phyloP scores from a whole-genome alignment of 169 alveolate species.

The Eimeria maxima region DNA sequence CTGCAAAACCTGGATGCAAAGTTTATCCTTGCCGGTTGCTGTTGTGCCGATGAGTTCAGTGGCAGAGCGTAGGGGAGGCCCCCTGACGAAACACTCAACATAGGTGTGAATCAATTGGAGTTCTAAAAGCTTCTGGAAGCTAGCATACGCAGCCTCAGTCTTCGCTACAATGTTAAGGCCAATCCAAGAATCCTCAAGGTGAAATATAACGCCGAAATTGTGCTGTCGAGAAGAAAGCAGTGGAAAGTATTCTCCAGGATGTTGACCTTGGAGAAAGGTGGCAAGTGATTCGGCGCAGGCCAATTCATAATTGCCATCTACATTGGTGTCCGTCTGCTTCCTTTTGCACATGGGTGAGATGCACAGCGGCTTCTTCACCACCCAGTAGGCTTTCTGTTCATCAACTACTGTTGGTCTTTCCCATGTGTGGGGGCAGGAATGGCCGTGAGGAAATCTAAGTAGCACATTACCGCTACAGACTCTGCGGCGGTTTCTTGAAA shows the following conservation, averaged over 20 bases:
- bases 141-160: conserved; percentile 28
- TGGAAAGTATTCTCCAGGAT: conserved; percentile 17
- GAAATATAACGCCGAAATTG: conserved; percentile 55
- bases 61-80: conserved; percentile 56
- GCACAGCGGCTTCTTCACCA: conserved; percentile 21
- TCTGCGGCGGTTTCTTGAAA: neutral
- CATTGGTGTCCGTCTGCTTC: neutral
- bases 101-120: conserved; percentile 45
- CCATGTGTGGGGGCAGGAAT: neutral
- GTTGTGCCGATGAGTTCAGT: conserved; percentile 32
- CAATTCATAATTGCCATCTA: neutral
- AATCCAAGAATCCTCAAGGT: conserved; percentile 50
- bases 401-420: conserved; percentile 34
- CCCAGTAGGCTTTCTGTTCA: conserved; percentile 49
- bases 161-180: conserved; percentile 62
- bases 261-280: neutral
- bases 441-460: neutral
- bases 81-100: conserved; percentile 65
- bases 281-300: conserved; percentile 33
- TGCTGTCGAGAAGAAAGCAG: conserved; percentile 65
- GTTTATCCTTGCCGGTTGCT: conserved; percentile 22
- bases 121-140: conserved; percentile 53
- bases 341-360: neutral
- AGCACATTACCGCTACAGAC: neutral
- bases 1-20: conserved; percentile 42